Conservation (phyloP, 2,329 filamentous ascomycete species). For the Venturia pyrina region DNA sequence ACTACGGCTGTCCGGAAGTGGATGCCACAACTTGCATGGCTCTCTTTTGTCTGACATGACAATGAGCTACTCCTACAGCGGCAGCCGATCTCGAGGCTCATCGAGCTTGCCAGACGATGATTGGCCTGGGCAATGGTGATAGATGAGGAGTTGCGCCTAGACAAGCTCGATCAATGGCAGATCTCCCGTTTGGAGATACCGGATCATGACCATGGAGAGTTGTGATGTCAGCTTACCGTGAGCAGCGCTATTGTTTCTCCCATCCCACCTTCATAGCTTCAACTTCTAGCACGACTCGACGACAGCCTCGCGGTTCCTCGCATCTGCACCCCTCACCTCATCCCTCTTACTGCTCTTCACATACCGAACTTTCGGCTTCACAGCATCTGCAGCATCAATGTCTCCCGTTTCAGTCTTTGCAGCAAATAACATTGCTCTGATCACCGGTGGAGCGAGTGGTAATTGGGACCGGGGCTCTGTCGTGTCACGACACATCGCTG, state of each 20-base stretch:
- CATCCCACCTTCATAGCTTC: too few species aligned
- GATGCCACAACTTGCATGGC: not conserved
- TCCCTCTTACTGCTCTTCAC: not conserved
- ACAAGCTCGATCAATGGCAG: not conserved
- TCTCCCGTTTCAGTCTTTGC: conserved; percentile 8
- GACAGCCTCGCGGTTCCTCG: not conserved
- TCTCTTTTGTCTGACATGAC: not conserved
- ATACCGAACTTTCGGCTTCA: not conserved
- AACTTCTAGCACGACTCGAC: not conserved
- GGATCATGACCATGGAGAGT: not conserved
- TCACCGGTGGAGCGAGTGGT: conserved; percentile 70
- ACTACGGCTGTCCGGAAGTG: too few species aligned
- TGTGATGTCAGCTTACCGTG: not conserved
- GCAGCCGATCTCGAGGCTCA: not conserved
- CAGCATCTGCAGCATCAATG: not conserved
- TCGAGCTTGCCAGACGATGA: not conserved
- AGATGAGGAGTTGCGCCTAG: not conserved
- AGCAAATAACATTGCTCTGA: conserved; percentile 48
- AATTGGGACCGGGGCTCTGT: not conserved
- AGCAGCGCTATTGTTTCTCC: too few species aligned
- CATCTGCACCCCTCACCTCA: not conserved
- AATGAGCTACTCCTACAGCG: not conserved
- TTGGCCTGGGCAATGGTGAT: not conserved
- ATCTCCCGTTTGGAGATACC: not conserved
- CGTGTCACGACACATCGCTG: not conserved